Evolutionary conservation across 2,329 filamentous ascomycete genomes (phyloP).

Genomic region (Fusarium bulbicola): DNA sequence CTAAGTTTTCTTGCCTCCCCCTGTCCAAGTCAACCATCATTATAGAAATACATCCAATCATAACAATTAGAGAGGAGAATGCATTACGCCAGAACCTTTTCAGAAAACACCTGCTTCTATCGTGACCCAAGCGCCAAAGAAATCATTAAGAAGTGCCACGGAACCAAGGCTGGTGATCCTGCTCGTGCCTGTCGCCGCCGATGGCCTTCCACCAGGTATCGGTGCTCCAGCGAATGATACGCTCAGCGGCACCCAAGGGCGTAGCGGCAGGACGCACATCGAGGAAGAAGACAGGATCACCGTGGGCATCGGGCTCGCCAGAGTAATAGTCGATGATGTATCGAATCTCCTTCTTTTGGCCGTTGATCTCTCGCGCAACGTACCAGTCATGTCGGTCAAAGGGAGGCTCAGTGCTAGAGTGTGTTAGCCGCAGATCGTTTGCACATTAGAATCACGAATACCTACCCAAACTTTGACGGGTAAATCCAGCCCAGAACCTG

Average conservation of each 20-base stretch:
- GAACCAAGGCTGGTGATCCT: constrained; percentile 49
- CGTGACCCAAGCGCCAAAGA: constrained; percentile 21
- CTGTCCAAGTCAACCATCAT: constrained; percentile 36
- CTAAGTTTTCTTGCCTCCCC: neutral
- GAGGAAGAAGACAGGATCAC: constrained; percentile 94
- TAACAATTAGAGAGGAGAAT: constrained; percentile 41
- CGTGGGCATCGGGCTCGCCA: constrained; percentile 80
- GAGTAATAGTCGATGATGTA: constrained; percentile 99
- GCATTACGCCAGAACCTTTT: constrained; percentile 12
- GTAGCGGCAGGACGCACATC: constrained; percentile 92
- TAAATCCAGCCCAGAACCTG: constrained; percentile 82
- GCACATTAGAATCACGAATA: constrained; percentile 19
- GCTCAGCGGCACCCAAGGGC: constrained; percentile 81
- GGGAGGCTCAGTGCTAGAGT: constrained; percentile 76
- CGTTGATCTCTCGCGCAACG: constrained; percentile 76
- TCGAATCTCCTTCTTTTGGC: constrained; percentile 78
- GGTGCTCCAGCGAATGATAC: constrained; percentile 86
- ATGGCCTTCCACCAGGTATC: constrained; percentile 94
- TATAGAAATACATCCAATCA: constrained; percentile 43
- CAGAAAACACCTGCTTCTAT: constrained; percentile 21
- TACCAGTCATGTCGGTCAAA: constrained; percentile 99
- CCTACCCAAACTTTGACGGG: constrained; percentile 80
- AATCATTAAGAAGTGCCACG: constrained; percentile 32
- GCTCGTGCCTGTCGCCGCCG: constrained; percentile 71
- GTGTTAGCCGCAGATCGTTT: constrained; percentile 20